Base-by-base conservation (phyloP, 2,329 filamentous ascomycete genomes). In the Paraphaeosphaeria minitans region DNA sequence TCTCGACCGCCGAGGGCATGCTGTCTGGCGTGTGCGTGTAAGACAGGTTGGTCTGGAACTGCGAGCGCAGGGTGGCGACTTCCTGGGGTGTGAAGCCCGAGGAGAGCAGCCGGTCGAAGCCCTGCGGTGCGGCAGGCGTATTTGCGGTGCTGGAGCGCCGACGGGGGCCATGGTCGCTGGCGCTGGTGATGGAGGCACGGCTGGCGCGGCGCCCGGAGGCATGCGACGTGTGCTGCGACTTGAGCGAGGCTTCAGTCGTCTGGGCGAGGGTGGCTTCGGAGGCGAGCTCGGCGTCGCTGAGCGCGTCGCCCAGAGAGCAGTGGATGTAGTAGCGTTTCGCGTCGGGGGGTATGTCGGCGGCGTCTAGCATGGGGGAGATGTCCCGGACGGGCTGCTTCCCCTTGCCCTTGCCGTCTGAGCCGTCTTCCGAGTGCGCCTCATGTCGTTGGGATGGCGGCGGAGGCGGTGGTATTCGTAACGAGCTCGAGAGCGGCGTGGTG, bases 11-110 rank as follows among this genome's bases (percentile, higher is more conserved):
- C 12, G 86, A 88, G 1, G 94, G 94, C 89, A 97, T 92, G 0
- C 90, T 91, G 74, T 97, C 93, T 0, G 92, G 92, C 0, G 93
- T 96, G 73, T 91, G 92, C 27, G 90, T 89, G 64, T 89, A 86
- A 31, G 89, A 86, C 71, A 96, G 91, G 62, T 97, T 91, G 46
- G 90, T 89, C 45, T 92, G 85, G 78, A 98, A 99, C 76, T 98
- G 94, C 22, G 93, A 87, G 21, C 95, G 87, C 14, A 99, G 84
- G 50, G 90, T 88, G 51, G 92, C 88, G 14, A 99, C 89, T 76
- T 99, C 95, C 2, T 90, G 85, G 0, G 88, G 73, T 0, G 91
- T 92, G 78, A 99, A 96, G 29, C 94, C 94, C 0, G 92, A 86
- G 4, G 85, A 81, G 0, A 97, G 84, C 2, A 98, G 83, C 6